These are phyloP conservation scores for Leccinum uliginosum DNA, from an alignment of 768 basidiomycete genomes.

Conservation along the genomic window DNA sequence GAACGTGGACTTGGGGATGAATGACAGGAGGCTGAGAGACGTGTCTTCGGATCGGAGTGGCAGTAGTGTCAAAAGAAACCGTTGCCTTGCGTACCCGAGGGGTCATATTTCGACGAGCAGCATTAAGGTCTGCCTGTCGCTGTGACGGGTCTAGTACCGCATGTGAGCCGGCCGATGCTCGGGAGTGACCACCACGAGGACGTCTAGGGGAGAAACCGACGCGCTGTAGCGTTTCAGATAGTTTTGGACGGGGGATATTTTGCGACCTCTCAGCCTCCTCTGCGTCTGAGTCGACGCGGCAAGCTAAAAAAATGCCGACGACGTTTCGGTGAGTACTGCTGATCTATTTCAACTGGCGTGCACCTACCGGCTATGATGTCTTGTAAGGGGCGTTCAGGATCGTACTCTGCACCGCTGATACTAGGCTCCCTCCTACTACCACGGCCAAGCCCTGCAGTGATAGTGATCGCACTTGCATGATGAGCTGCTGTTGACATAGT, in stretches of 20 bases:
- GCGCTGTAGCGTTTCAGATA: slow-evolving; percentile 67
- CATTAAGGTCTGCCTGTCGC: slow-evolving; percentile 12
- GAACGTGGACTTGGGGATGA: slow-evolving; percentile 50
- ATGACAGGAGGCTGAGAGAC: slow-evolving; percentile 14
- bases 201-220: slow-evolving; percentile 73
- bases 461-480: slow-evolving; percentile 84
- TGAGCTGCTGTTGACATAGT: slow-evolving; percentile 83
- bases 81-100: slow-evolving; percentile 31
- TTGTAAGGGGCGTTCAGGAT: slow-evolving; percentile 76
- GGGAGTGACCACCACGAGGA: slow-evolving; percentile 47
- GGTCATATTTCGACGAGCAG: slow-evolving; percentile 26
- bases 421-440: slow-evolving; percentile 48
- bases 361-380: slow-evolving; percentile 61
- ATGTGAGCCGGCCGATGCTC: slow-evolving; percentile 19
- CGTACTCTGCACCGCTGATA: slow-evolving; percentile 77
- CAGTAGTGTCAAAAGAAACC: slow-evolving; percentile 27
- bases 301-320: slow-evolving; percentile 38
- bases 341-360: not conserved
- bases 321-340: not conserved
- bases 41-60: slow-evolving; percentile 25
- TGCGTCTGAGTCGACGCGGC: slow-evolving; percentile 43
- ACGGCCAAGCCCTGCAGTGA: slow-evolving; percentile 73
- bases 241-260: slow-evolving; percentile 50
- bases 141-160: slow-evolving; percentile 11
- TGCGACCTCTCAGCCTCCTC: slow-evolving; percentile 45